These are phyloP conservation scores for Citrullus mucosospermus DNA, from an alignment of 306 rosid genomes.

Conservation along the genomic window DNA sequence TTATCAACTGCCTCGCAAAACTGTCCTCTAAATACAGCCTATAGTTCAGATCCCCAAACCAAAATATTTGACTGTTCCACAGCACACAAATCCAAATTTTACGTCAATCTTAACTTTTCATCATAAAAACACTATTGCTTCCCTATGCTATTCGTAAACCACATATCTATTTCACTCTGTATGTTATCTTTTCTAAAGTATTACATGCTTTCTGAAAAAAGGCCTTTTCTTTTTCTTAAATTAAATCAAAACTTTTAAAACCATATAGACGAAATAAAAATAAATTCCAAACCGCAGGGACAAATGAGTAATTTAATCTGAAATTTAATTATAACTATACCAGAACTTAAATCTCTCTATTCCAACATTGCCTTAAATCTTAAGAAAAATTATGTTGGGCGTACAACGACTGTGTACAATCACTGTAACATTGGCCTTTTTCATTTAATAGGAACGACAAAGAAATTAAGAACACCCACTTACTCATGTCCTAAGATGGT, in stretches of 20 bases:
- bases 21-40: conserved; percentile 78
- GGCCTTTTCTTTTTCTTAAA: background rate
- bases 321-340: background rate
- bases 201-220: background rate
- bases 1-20: conserved; percentile 57
- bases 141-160: background rate
- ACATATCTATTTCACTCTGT: background rate
- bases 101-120: background rate
- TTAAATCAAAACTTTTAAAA: too few species aligned
- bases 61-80: conserved; percentile 74
- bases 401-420: background rate
- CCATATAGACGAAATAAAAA: background rate
- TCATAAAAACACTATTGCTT: background rate
- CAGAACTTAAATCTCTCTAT: background rate
- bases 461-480: conserved; percentile 19
- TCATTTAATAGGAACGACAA: background rate
- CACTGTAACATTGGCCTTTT: background rate
- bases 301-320: background rate
- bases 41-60: conserved; percentile 98
- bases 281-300: background rate
- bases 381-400: background rate
- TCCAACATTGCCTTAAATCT: background rate
- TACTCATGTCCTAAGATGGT: conserved; percentile 89
- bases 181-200: background rate
- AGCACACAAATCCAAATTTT: background rate